phyloP scores from a whole-genome alignment of 148 eudicot genomes.

The Chenopodium berlandieri region DNA sequence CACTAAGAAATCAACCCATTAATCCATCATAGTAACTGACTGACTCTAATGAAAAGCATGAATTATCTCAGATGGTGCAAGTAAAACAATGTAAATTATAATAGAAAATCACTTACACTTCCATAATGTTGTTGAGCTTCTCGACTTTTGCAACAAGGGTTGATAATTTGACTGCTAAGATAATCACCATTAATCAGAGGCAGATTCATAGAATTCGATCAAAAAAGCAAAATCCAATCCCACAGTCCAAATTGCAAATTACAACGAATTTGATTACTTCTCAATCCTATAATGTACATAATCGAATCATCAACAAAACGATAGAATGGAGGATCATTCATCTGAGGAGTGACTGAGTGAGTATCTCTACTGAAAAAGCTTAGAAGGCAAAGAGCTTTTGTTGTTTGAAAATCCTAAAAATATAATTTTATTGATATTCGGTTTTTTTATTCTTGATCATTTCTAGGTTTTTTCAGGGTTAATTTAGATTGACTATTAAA shows the following conservation, averaged over 20 bases:
- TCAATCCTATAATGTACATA: neutral
- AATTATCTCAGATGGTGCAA: too few species aligned
- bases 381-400: too few species aligned
- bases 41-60: neutral
- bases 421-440: too few species aligned
- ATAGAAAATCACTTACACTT: slow-evolving; percentile 29
- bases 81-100: too few species aligned
- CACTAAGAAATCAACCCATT: neutral
- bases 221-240: neutral
- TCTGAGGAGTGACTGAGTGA: too few species aligned
- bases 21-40: too few species aligned
- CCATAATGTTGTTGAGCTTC: slow-evolving; percentile 17
- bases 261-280: neutral
- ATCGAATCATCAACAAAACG: neutral
- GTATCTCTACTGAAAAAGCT: too few species aligned
- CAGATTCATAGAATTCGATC: neutral
- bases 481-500: too few species aligned
- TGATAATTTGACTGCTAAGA: neutral
- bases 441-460: too few species aligned
- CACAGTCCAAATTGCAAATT: neutral
- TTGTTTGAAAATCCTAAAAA: too few species aligned
- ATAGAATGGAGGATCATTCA: too few species aligned
- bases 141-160: neutral
- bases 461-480: too few species aligned
- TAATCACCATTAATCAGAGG: neutral